Conservation (phyloP, 2,329 filamentous ascomycete genomes). For the Botryotinia calthae region DNA sequence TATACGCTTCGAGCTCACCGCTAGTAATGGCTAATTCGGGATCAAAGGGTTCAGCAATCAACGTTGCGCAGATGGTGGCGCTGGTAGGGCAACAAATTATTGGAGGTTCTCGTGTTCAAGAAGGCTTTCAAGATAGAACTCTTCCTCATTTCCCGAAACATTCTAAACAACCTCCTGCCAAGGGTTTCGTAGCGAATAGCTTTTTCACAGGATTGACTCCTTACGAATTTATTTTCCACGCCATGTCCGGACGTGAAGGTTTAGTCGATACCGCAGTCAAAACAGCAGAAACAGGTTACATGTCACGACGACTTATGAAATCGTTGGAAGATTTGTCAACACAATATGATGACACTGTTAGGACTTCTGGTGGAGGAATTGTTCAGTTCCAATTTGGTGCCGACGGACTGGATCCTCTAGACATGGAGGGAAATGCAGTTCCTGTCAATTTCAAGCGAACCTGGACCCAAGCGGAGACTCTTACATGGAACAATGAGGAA, state of each 20-base stretch:
- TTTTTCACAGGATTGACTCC: slow-evolving; percentile 92
- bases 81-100: slow-evolving; percentile 98
- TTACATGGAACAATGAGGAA: slow-evolving; percentile 78
- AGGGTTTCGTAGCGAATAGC: slow-evolving; percentile 95
- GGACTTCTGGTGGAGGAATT: slow-evolving; percentile 82
- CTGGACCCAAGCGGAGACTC: slow-evolving; percentile 74
- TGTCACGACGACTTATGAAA: slow-evolving; percentile 98
- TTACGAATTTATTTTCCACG: slow-evolving; percentile 96
- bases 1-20: slow-evolving; percentile 89
- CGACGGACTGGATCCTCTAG: slow-evolving; percentile 90
- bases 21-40: slow-evolving; percentile 97
- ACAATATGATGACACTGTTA: slow-evolving; percentile 90
- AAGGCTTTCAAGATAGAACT: slow-evolving; percentile 94
- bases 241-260: slow-evolving; percentile 97
- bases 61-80: slow-evolving; percentile 98
- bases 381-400: slow-evolving; percentile 98
- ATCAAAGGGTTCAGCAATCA: slow-evolving; percentile 95
- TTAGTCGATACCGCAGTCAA: slow-evolving; percentile 98
- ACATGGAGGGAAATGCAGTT: slow-evolving; percentile 93
- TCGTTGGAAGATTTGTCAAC: slow-evolving; percentile 92
- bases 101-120: slow-evolving; percentile 82
- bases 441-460: slow-evolving; percentile 92
- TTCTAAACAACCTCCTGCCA: slow-evolving; percentile 84
- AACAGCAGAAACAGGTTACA: slow-evolving; percentile 97
- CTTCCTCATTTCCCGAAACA: slow-evolving; percentile 95